Evolutionary conservation across 2,329 filamentous ascomycete genomes (phyloP), one percentile per base, ranked within the genome.

Genomic region (Pyricularia pennisetigena): DNA sequence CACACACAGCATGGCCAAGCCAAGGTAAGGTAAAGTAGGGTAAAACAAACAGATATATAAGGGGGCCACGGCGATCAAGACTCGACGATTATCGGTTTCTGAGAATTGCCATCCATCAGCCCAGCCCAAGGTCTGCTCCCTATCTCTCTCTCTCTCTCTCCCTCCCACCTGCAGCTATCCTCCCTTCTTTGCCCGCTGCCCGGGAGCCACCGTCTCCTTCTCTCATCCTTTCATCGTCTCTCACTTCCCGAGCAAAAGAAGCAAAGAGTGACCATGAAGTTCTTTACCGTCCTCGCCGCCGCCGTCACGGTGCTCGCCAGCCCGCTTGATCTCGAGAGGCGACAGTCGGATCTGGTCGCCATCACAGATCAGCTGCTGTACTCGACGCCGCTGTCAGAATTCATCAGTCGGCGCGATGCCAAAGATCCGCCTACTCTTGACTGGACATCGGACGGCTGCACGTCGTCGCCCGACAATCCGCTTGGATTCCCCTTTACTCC

Each of bases 321-420:
- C 35, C 35, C 65, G 24, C 41, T 59, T 9, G 16, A 20, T 8
- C 2, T 61, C 10, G 8, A 12, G 9, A 63, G 26, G 66, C 57
- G 66, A 6, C 66, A 67, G 66, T 14, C 9, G 16, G 24, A 30
- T n/a, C 16, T 49, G 10, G 59, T 62, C 5, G 49, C 28, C 49
- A 24, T 32, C 49, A 84, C 82, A 1, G 83, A 86, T 69, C 69
- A 78, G 35, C 78, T 84, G 28, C 75, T 85, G 67, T 86, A 83
- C 76, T 72, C 69, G 64, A 73, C 78, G 61, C 74, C 78, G 0
- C 79, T 86, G 3, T 70, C 76, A 0, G 62, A 74, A 0, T 87
- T 86, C 72, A 76, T 77, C 2, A 61, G 72, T 1, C 76, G 77
- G 9, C 81, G 82, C 64, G 76, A 79, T 12, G 76, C 76, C 0